Conservation (phyloP, 352 stramenopile genomes). For the Globisporangium barbulae region DNA sequence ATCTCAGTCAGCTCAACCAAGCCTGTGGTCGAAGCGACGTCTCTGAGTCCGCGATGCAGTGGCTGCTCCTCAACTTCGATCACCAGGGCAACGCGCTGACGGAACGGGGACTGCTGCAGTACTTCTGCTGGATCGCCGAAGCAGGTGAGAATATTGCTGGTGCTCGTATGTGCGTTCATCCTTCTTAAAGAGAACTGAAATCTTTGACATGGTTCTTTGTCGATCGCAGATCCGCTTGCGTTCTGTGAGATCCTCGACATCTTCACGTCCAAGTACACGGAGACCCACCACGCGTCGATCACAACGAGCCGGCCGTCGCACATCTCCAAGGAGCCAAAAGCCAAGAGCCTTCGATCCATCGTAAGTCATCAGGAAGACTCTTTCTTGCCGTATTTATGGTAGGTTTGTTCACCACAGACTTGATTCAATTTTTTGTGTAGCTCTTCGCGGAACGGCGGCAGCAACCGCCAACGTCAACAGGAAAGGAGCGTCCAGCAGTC, state of each 20-base stretch:
- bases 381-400: not conserved
- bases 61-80: conserved; percentile 61
- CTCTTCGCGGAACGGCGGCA: conserved; percentile 15
- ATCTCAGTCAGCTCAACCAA: conserved; percentile 49
- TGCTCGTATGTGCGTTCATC: too few species aligned
- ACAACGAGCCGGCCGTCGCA: conserved; percentile 16
- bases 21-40: conserved; percentile 30
- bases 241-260: conserved; percentile 60
- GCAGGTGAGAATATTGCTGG: conserved; percentile 29
- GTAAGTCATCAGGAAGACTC: not conserved
- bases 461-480: not conserved
- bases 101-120: conserved; percentile 55
- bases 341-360: conserved; percentile 19
- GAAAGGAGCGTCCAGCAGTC: not conserved
- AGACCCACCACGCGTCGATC: conserved; percentile 52
- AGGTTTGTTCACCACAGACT: not conserved
- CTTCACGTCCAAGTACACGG: conserved; percentile 56
- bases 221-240: conserved; percentile 38
- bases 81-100: conserved; percentile 32
- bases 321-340: conserved; percentile 14
- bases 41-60: conserved; percentile 29
- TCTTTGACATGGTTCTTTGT: not conserved
- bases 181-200: too few species aligned
- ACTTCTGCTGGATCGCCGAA: conserved; percentile 69
- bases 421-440: not conserved